Evolutionary conservation across 805 yeast genomes (phyloP).

Genomic region (Barnettozyma populi): DNA sequence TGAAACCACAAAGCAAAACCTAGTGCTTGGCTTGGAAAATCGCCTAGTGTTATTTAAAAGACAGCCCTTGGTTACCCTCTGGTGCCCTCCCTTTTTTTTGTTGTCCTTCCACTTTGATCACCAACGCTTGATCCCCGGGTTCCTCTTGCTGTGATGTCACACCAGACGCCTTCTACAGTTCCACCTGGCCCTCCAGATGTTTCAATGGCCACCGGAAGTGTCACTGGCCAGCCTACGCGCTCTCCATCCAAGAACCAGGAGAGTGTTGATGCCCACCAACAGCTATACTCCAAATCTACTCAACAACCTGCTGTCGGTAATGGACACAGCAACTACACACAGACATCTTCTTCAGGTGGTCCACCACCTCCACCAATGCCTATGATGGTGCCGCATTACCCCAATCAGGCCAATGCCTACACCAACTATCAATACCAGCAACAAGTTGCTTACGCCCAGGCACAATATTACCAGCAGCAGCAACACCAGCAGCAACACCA

Average conservation of each 20-base stretch:
- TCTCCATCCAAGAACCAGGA: conserved; percentile 4
- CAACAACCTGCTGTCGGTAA: background rate
- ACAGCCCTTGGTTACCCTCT: background rate
- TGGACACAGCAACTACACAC: background rate
- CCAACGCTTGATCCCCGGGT: background rate
- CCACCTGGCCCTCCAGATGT: background rate
- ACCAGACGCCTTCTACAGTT: background rate
- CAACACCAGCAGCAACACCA: conserved; percentile 6
- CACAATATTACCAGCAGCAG: conserved; percentile 8
- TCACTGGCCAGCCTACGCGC: background rate
- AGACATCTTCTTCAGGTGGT: background rate
- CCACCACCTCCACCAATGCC: conserved; percentile 14
- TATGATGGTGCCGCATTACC: conserved; percentile 20
- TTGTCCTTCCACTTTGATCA: background rate
- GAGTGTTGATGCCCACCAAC: conserved; percentile 1
- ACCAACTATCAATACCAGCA: conserved; percentile 15
- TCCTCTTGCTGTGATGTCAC: background rate
- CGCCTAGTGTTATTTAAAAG: background rate
- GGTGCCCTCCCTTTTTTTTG: background rate
- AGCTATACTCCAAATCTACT: background rate
- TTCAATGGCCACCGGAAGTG: background rate
- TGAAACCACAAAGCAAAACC: background rate
- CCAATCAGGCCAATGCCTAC: conserved; percentile 7
- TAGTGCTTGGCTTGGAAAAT: background rate
- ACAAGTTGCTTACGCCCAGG: conserved; percentile 11